phyloP scores from a whole-genome alignment of 2,329 filamentous ascomycete species.

The Epichloe glyceriae region DNA sequence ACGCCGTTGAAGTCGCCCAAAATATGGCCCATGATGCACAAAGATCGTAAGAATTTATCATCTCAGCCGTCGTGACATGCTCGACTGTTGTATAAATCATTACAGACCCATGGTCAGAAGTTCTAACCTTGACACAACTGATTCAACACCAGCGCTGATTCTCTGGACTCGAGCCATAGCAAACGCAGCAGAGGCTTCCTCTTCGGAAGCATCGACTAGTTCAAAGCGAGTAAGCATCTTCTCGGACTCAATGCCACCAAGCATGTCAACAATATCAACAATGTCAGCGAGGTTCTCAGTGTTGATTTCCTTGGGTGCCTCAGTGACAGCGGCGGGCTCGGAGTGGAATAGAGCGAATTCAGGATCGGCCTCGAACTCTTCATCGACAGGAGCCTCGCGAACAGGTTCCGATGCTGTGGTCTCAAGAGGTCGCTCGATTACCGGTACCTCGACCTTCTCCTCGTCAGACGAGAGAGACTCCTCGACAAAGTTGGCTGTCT shows the following conservation, averaged over 20 bases:
- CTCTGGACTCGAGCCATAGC: conserved; percentile 38
- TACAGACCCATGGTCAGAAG: conserved; percentile 23
- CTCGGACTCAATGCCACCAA: conserved; percentile 44
- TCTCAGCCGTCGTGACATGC: background rate
- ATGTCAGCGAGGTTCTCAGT: conserved; percentile 25
- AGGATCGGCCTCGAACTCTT: conserved; percentile 49
- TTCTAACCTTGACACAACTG: conserved; percentile 24
- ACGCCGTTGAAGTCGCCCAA: conserved; percentile 2
- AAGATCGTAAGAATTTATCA: background rate
- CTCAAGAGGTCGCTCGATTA: conserved; percentile 36
- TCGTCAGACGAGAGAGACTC: conserved; percentile 30
- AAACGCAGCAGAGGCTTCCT: conserved; percentile 29
- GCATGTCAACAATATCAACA: conserved; percentile 30
- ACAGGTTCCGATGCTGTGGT: conserved; percentile 17
- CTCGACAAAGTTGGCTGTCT: conserved; percentile 44
- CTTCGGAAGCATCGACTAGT: conserved; percentile 46
- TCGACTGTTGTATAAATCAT: background rate
- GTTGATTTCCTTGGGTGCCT: conserved; percentile 26
- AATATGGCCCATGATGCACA: conserved; percentile 2
- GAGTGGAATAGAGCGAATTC: conserved; percentile 49
- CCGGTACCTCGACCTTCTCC: conserved; percentile 43
- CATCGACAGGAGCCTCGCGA: conserved; percentile 25
- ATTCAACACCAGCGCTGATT: conserved; percentile 27
- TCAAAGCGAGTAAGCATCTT: conserved; percentile 52
- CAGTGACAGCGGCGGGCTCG: conserved; percentile 14